Evolutionary conservation across 179 eudicot genomes (phyloP), one percentile per base, ranked within the genome.

Genomic region (Beta macrorhiza): DNA sequence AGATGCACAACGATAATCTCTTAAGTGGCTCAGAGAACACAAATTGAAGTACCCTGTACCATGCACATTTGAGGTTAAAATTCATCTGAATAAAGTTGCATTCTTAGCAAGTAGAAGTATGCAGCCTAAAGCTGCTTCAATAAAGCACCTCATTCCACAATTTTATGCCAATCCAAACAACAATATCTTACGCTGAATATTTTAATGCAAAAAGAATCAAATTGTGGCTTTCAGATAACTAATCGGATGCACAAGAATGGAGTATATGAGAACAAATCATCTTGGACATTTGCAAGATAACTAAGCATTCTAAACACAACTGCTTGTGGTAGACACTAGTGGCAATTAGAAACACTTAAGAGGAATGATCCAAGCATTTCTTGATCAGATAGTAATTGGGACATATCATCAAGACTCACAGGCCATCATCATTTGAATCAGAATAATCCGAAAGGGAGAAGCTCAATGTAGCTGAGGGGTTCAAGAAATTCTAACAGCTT

Each of bases 1-100:
- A 96, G 82, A 87, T 81, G 83, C 94, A 96, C 80, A 96, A 74
- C 9, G 97, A 84, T 56, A 96, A 89, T 82, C 97, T 92, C 93
- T 96, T 96, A 17, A 77, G 86, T 59, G 99, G 97, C 83, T 94
- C 97, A 12, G 98, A 96, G 82, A 94, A 90, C 25, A 91, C 89
- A 87, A 94, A 96, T 77, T 81, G 29, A 49, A 92, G 71, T 58
- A 96, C 91, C 99, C 99, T 96, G 92, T 72, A 69, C 57, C 87
- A 83, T 76, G 72, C 77, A 77, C 6, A 74, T 52, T 32, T 25
- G 72, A 51, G 79, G 81, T 83, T 78, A 81, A 73, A 67, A 83
- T 19, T 61, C 53, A 57, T 7, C 11, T 56, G 25, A 37, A n/a
- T n/a, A 9, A 65, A 56, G 42, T 58, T 65, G 68, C 7, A 72